Conservation (phyloP, 345 rosid genomes). For the Brassica rapa region DNA sequence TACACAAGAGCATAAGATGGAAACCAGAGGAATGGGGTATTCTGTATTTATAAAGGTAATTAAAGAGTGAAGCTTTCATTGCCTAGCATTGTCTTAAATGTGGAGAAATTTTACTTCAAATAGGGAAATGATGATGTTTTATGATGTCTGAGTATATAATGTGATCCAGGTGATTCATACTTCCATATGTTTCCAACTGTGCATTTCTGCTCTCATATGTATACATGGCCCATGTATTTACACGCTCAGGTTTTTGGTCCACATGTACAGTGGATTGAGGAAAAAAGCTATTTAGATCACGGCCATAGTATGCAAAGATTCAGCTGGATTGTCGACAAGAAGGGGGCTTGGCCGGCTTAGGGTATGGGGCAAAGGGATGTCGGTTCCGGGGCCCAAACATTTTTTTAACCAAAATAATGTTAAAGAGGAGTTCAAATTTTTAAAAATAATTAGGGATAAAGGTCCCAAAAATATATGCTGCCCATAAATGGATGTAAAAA, state of each 20-base stretch:
- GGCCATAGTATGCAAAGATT: slow-evolving; percentile 4
- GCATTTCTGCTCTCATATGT: slow-evolving; percentile 32
- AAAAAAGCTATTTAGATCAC: not conserved
- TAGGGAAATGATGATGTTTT: slow-evolving; percentile 39
- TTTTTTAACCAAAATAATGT: too few species aligned
- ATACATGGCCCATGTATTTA: slow-evolving; percentile 40
- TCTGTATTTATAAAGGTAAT: slow-evolving; percentile 25
- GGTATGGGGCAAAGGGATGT: too few species aligned
- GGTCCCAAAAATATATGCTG: too few species aligned
- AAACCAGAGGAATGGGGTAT: slow-evolving; percentile 17
- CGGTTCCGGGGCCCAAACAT: too few species aligned
- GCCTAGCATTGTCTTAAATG: slow-evolving; percentile 10
- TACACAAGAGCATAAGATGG: slow-evolving; percentile 8
- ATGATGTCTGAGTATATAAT: slow-evolving; percentile 39
- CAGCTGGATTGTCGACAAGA: not conserved
- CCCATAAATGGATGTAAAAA: too few species aligned
- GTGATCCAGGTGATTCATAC: slow-evolving; percentile 42
- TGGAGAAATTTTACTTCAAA: slow-evolving; percentile 28
- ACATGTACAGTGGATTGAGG: not conserved
- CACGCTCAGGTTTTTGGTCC: slow-evolving; percentile 5
- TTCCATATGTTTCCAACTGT: slow-evolving; percentile 42
- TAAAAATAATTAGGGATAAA: too few species aligned
- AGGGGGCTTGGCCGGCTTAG: too few species aligned
- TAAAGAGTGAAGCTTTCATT: slow-evolving; percentile 9
- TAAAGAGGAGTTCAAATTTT: too few species aligned